Conservation (phyloP, 1,139 yeast genomes). For the Suhomyces guaymorum region DNA sequence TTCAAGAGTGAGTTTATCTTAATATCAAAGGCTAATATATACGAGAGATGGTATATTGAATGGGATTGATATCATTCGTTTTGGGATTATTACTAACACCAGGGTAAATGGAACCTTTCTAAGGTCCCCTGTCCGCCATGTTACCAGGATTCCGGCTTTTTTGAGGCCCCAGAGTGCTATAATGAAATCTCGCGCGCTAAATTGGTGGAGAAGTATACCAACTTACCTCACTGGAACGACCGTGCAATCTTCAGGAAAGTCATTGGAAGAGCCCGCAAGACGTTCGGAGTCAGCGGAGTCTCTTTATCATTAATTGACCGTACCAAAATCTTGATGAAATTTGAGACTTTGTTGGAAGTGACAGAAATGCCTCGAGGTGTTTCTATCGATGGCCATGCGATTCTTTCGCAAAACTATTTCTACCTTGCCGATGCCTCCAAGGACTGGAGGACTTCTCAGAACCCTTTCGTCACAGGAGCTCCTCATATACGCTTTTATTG, state of each 20-base stretch:
- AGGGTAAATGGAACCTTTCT: constrained; percentile 60
- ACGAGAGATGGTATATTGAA: too few relatives aligned
- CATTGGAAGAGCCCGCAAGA: constrained; percentile 33
- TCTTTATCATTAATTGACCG: constrained; percentile 59
- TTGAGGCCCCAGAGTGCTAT: constrained; percentile 61
- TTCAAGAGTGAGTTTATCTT: constrained; percentile 44
- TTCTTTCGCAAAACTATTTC: constrained; percentile 57
- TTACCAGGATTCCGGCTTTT: constrained; percentile 45
- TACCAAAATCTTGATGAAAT: constrained; percentile 49
- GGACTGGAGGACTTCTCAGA: constrained; percentile 66
- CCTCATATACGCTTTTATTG: constrained; percentile 63
- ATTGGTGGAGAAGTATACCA: constrained; percentile 42
- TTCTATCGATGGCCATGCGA: constrained; percentile 67
- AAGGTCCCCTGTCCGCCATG: constrained; percentile 57
- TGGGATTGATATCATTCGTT: too few relatives aligned
- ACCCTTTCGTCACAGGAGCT: constrained; percentile 62
- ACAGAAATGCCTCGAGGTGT: constrained; percentile 54
- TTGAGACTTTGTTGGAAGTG: constrained; percentile 46
- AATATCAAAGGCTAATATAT: too few relatives aligned
- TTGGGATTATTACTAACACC: constrained; percentile 2
- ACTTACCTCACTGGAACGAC: constrained; percentile 55
- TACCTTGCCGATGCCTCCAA: constrained; percentile 56
- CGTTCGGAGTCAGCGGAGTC: constrained; percentile 50
- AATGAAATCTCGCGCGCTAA: constrained; percentile 44
- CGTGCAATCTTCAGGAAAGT: constrained; percentile 39